Conservation (phyloP, 73 alveolate genomes). For the Uronychia binucleata region DNA sequence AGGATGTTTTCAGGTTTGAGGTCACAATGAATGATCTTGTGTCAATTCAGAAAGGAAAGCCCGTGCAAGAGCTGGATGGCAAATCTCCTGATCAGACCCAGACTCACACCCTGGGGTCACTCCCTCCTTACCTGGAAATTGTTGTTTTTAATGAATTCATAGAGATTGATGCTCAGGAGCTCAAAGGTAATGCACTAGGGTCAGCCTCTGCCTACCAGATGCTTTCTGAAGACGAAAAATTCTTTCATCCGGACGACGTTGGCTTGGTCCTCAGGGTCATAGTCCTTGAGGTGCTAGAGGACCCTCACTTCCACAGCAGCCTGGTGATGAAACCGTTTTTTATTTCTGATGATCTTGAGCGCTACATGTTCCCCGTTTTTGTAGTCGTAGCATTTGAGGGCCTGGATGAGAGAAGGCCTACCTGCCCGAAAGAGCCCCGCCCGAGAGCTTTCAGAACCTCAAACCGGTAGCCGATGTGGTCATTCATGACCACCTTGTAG, state of each 20-base stretch:
- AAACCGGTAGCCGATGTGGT: constrained; percentile 48
- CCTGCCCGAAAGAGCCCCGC: not conserved
- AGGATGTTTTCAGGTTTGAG: constrained; percentile 83
- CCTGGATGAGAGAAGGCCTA: not conserved
- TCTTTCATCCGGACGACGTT: constrained; percentile 58
- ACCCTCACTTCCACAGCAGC: constrained; percentile 57
- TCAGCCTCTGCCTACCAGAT: constrained; percentile 43
- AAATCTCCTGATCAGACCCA: constrained; percentile 74
- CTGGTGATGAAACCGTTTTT: constrained; percentile 48
- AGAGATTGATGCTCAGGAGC: constrained; percentile 69
- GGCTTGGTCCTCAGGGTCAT: constrained; percentile 61
- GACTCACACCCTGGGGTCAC: constrained; percentile 79
- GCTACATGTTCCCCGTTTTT: constrained; percentile 74
- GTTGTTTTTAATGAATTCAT: constrained; percentile 68
- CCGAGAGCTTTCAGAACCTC: constrained; percentile 13
- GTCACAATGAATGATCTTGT: constrained; percentile 78
- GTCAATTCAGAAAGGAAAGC: constrained; percentile 65
- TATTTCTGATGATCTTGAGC: constrained; percentile 89
- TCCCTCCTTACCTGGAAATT: no score
- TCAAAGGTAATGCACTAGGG: constrained; percentile 61
- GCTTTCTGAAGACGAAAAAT: constrained; percentile 62
- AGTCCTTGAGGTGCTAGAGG: constrained; percentile 42
- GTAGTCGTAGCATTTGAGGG: constrained; percentile 65
- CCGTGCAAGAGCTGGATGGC: constrained; percentile 83
- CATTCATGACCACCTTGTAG: constrained; percentile 28